phyloP scores from a whole-genome alignment of 1,284 basidiomycete species.

The Ceratobasidium sp. region DNA sequence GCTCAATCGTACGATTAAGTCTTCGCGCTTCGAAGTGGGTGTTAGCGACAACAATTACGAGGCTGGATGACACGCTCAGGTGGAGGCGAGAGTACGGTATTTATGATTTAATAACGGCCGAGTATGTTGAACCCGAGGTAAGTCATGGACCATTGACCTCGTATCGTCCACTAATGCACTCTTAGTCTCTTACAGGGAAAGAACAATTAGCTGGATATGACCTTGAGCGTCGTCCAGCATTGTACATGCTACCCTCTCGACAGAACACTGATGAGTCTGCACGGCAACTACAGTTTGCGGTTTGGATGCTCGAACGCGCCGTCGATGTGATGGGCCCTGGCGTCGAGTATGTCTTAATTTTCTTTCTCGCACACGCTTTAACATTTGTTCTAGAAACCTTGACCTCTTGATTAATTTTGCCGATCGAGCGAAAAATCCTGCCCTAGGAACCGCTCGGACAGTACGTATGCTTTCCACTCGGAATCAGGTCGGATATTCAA shows the following conservation, averaged over 20 bases:
- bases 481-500: too few species aligned
- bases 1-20: constrained; percentile 53
- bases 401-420: constrained; percentile 85
- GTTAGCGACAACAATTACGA: constrained; percentile 63
- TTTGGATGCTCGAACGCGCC: constrained; percentile 78
- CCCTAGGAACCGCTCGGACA: constrained; percentile 68
- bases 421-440: constrained; percentile 80
- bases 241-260: constrained; percentile 83
- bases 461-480: constrained; percentile 48
- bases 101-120: constrained; percentile 65
- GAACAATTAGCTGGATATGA: constrained; percentile 82
- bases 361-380: neutral
- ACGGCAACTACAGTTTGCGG: constrained; percentile 78
- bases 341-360: constrained; percentile 77
- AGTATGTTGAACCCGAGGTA: constrained; percentile 76
- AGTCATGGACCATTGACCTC: constrained; percentile 40
- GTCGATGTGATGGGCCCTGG: constrained; percentile 79
- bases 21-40: constrained; percentile 79
- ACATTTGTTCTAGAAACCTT: constrained; percentile 61
- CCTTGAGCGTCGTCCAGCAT: constrained; percentile 67
- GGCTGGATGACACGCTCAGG: constrained; percentile 72
- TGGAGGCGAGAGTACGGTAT: constrained; percentile 81
- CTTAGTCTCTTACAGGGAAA: constrained; percentile 76
- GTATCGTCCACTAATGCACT: neutral
- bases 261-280: constrained; percentile 83